Base-by-base conservation (phyloP, 1,284 basidiomycete species). In the Ganoderma lucidum region DNA sequence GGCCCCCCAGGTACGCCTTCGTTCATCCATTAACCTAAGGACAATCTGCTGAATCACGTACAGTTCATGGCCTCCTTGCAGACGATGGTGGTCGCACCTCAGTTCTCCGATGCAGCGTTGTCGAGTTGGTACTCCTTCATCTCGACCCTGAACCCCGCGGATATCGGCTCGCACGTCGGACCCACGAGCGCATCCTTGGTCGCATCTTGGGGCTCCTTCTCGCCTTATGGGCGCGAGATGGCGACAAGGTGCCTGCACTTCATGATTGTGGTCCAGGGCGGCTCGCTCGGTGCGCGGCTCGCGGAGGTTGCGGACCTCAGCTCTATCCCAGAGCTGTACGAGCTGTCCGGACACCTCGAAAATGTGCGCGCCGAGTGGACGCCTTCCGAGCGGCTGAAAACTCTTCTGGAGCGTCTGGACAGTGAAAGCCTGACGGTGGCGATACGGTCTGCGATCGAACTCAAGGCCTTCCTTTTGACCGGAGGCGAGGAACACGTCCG, bases 21-120 rank as follows among this genome's bases (percentile, higher is more conserved):
- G 66, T 66, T n/a, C 53, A 23, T 48, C 39, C 56, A 37, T 30
- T 8, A 1, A 15, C 44, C 12, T 15, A 30, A 23, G 39, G 39
- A 37, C 9, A 39, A 17, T 41, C 28, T 63, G 9, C 30, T 23
- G 4, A 19, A 35, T 32, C 41, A 28, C 6, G 17, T 5, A 28
- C 39, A 98, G 96, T 93, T 99, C 75, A 96, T 99, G 92, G 96
- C 97, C 0, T 96, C 94, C n/a, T 87, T 99, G 55, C 97, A 98
- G 81, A 96, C 94, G 23, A 95, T 93, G 79, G 85, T 99, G 8
- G 83, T 85, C 55, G 85, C 92, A 10, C 86, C 88, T 0, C 92
- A 93, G 66, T 85, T 99, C 5, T 88, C 94, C 0, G 88, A 93
- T 68, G 90, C 91, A 4, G 94, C 96, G 0, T 85, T 99, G 2